Conservation (phyloP, 306 rosid genomes). For the Sechiopsis laciniata region DNA sequence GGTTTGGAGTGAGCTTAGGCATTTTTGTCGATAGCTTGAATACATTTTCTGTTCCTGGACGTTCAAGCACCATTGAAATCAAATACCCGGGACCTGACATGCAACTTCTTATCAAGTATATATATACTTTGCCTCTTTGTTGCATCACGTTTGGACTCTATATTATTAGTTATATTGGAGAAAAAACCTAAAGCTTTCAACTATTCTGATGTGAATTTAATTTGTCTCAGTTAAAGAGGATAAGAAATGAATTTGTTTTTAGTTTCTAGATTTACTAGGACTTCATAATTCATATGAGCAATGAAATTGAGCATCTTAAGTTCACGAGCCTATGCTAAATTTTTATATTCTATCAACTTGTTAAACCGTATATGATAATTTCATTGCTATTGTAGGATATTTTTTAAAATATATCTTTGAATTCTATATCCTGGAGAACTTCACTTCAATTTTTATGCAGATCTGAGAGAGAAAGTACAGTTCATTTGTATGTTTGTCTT, state of each 20-base stretch:
- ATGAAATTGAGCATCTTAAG: background rate
- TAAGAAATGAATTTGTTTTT: background rate
- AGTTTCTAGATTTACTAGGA: background rate
- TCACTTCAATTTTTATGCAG: background rate
- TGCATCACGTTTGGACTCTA: background rate
- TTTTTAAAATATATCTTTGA: background rate
- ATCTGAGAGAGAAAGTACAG: background rate
- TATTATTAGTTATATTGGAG: background rate
- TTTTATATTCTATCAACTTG: background rate
- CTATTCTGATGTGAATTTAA: background rate
- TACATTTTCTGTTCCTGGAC: conserved; percentile 70
- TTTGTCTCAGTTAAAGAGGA: background rate
- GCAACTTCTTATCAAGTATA: conserved; percentile 90
- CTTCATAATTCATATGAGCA: background rate
- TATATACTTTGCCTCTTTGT: background rate
- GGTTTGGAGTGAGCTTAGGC: conserved; percentile 87
- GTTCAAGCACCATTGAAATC: conserved; percentile 52
- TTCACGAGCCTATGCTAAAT: background rate
- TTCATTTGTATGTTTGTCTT: conserved; percentile 2
- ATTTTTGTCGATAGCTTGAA: conserved; percentile 77
- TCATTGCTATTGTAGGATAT: background rate
- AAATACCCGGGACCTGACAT: conserved; percentile 89
- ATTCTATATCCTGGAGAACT: background rate
- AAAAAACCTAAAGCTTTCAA: conserved; percentile 1
- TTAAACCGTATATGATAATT: background rate